phyloP scores from a whole-genome alignment of 805 yeast species.

The Brettanomyces sp. region DNA sequence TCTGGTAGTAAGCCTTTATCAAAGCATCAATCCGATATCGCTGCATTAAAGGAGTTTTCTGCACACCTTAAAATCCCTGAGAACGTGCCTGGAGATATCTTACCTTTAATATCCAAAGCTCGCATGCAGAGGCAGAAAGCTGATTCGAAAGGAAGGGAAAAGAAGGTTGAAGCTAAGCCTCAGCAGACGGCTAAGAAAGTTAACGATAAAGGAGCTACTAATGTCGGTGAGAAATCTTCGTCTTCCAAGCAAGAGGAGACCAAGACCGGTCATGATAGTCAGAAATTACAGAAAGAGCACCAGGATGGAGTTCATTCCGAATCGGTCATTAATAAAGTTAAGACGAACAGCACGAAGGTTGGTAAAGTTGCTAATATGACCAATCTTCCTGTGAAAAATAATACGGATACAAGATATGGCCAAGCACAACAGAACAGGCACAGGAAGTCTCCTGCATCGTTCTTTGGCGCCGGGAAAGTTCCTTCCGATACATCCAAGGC shows the following conservation, averaged over 20 bases:
- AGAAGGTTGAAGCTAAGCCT: background rate
- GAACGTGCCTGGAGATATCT: slow-evolving; percentile 46
- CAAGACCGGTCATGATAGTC: too few relatives aligned
- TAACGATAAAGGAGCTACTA: slow-evolving; percentile 1
- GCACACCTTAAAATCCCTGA: slow-evolving; percentile 61
- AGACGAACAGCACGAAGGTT: background rate
- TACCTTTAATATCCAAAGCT: slow-evolving; percentile 65
- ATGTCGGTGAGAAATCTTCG: too few relatives aligned
- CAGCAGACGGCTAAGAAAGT: background rate
- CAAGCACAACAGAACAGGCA: slow-evolving; percentile 3
- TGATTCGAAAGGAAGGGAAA: background rate
- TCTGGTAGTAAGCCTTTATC: slow-evolving; percentile 32
- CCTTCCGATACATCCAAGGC: slow-evolving; percentile 5
- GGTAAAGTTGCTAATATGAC: background rate
- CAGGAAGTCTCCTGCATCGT: slow-evolving; percentile 19
- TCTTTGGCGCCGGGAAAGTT: slow-evolving; percentile 27
- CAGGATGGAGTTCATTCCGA: background rate
- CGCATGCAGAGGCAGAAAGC: slow-evolving; percentile 44
- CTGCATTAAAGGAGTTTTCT: slow-evolving; percentile 67
- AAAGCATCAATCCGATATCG: slow-evolving; percentile 45
- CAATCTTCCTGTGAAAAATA: background rate
- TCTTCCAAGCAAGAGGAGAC: too few relatives aligned
- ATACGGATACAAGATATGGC: background rate
- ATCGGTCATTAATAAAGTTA: background rate
- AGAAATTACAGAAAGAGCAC: too few relatives aligned